phyloP scores from a whole-genome alignment of 192 early-diverging fungal genomes.

The Coemansia sp. region DNA sequence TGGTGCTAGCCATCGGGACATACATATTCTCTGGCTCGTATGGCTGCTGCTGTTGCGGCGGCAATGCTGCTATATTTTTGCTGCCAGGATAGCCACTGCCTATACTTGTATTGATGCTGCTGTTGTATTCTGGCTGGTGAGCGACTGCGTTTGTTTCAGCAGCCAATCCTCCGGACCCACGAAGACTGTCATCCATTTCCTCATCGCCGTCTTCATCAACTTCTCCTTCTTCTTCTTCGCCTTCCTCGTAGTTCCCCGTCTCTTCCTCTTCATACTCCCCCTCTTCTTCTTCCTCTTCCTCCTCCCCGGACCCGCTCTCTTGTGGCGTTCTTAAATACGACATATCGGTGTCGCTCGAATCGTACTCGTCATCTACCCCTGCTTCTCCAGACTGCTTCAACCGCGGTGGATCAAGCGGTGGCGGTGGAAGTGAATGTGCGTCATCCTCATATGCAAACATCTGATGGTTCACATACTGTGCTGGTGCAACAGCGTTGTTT shows the following conservation, averaged over 20 bases:
- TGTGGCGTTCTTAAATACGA: slow-evolving; percentile 44
- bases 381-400: slow-evolving; percentile 3
- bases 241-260: slow-evolving; percentile 14
- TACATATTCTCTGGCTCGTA: background rate
- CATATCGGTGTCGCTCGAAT: slow-evolving; percentile 37
- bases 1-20: background rate
- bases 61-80: background rate
- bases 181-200: background rate
- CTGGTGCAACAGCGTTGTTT: background rate
- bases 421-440: background rate
- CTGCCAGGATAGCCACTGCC: background rate
- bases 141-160: background rate
- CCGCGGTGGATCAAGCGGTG: slow-evolving; percentile 9
- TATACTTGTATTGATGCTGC: background rate
- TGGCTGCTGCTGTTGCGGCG: background rate
- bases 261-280: slow-evolving; percentile 6
- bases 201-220: background rate
- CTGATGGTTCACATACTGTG: background rate
- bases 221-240: background rate
- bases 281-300: slow-evolving; percentile 14
- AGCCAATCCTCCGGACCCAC: background rate
- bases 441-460: slow-evolving; percentile 4
- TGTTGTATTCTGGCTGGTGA: background rate
- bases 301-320: slow-evolving; percentile 28
- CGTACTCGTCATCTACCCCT: slow-evolving; percentile 18